Percentiles rank a stretch among this genome's conserved stretches.
These are phyloP conservation scores for Scolecobasidium constrictum DNA, from an alignment of 2,329 filamentous ascomycete species.

Conservation along the genomic window DNA sequence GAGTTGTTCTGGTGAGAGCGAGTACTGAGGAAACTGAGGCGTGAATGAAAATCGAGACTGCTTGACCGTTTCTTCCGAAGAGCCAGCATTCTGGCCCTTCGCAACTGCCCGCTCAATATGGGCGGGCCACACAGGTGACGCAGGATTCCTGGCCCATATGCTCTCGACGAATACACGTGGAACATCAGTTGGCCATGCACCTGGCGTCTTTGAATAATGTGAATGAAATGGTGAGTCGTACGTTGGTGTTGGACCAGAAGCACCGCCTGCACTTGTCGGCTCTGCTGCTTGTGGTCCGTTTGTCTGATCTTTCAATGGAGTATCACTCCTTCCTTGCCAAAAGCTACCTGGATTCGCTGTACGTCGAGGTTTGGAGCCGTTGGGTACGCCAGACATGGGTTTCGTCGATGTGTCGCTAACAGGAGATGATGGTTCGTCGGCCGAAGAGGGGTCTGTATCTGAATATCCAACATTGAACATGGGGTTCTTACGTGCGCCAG, in stretches of 20 bases:
- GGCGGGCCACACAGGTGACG: too few species aligned
- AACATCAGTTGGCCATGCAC: too few species aligned
- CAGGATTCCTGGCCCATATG: too few species aligned
- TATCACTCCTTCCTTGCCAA: slow-evolving; percentile 3
- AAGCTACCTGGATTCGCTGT: slow-evolving; percentile 5
- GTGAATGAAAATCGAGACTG: too few species aligned
- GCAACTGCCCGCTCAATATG: too few species aligned
- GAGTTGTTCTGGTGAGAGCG: neutral
- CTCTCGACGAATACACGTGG: too few species aligned
- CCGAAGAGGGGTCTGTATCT: neutral
- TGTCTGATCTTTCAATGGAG: slow-evolving; percentile 2
- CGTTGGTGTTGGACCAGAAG: slow-evolving; percentile 7
- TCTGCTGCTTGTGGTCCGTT: neutral
- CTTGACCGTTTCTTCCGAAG: too few species aligned
- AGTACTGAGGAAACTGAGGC: neutral
- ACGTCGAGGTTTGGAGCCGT: neutral
- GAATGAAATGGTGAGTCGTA: slow-evolving; percentile 1
- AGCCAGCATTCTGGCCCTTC: too few species aligned
- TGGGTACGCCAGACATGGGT: neutral
- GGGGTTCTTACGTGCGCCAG: neutral
- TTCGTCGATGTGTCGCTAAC: slow-evolving; percentile 1
- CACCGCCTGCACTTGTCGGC: neutral
- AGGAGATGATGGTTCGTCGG: slow-evolving; percentile 2
- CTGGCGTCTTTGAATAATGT: too few species aligned
- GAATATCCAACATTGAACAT: neutral